Percentiles rank a stretch among this genome's conserved stretches.
These are phyloP conservation scores for Blumeria hordei DNA, from an alignment of 2,329 filamentous ascomycete species.

Conservation along the genomic window DNA sequence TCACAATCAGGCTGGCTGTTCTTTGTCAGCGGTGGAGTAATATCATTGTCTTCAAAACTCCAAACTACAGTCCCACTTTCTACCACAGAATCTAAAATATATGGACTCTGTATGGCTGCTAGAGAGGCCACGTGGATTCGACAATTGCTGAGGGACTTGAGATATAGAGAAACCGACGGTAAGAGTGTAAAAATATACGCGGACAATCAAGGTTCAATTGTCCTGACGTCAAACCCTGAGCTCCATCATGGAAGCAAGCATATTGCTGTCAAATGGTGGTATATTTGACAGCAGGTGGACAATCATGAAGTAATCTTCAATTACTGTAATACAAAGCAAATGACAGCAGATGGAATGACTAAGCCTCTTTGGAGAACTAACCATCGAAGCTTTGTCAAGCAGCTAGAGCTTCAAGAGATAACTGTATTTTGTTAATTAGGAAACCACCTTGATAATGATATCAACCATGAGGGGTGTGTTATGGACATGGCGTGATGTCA, in stretches of 20 bases:
- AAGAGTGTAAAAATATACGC: neutral
- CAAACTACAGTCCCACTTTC: neutral
- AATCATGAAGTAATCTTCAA: neutral
- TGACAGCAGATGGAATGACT: neutral
- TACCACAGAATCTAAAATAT: neutral
- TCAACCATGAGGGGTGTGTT: neutral
- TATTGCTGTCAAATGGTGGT: constrained; percentile 1
- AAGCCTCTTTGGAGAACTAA: neutral
- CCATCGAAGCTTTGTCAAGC: neutral
- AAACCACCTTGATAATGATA: neutral
- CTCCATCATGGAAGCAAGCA: constrained; percentile 1
- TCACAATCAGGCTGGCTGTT: neutral
- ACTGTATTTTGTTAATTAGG: too few relatives aligned
- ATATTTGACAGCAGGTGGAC: neutral
- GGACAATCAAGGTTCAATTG: neutral
- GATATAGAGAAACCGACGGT: neutral
- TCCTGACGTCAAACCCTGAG: neutral
- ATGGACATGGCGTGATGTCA: neutral
- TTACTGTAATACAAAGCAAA: neutral
- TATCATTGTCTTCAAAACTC: neutral
- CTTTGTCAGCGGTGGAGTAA: neutral
- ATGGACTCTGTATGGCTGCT: neutral
- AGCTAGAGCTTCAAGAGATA: neutral
- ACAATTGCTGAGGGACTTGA: neutral
- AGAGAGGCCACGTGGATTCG: neutral